A percentile compares a stretch with the other conserved stretches of the same genome.
Evolutionary conservation across 1,284 basidiomycete genomes (phyloP).

Genomic region (Bjerkandera adusta): DNA sequence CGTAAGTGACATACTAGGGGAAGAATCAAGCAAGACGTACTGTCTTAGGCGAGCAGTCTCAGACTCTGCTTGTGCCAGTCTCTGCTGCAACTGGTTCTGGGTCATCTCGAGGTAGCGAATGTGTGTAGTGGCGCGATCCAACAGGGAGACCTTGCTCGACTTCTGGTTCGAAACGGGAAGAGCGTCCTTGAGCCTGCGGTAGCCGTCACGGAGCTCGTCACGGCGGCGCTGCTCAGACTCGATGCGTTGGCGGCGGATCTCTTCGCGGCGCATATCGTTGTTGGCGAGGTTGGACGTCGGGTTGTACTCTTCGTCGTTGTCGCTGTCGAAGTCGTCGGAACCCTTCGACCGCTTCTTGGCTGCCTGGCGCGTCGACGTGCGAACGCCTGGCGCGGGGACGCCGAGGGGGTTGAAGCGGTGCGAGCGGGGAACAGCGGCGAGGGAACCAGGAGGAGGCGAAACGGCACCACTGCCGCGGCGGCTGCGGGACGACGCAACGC

Average conservation of each 20-base stretch:
- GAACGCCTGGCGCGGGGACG: constrained; percentile 37
- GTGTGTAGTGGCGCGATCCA: constrained; percentile 81
- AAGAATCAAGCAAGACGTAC: constrained; percentile 28
- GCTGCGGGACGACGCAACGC: constrained; percentile 57
- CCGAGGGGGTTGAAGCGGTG: constrained; percentile 75
- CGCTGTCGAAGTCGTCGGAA: constrained; percentile 61
- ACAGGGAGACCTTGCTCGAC: constrained; percentile 81
- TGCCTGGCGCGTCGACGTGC: constrained; percentile 28
- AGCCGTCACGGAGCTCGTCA: constrained; percentile 85
- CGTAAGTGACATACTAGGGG: no score
- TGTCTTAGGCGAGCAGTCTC: constrained; percentile 74
- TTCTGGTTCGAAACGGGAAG: constrained; percentile 86
- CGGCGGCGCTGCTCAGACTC: constrained; percentile 84
- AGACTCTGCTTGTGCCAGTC: constrained; percentile 70
- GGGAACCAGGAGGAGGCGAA: constrained; percentile 54
- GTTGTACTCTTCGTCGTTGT: constrained; percentile 64
- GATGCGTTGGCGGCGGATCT: constrained; percentile 82
- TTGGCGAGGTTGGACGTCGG: constrained; percentile 37
- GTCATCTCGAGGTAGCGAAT: constrained; percentile 79
- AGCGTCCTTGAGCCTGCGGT: constrained; percentile 80
- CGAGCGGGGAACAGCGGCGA: constrained; percentile 65
- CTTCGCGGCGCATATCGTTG: constrained; percentile 71
- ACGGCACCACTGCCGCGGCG: constrained; percentile 65
- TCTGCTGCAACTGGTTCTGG: constrained; percentile 66
- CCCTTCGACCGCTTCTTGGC: constrained; percentile 50